Evolutionary conservation across 495 filamentous ascomycete genomes (phyloP).

Genomic region (Penicillium macrosclerotiorum): DNA sequence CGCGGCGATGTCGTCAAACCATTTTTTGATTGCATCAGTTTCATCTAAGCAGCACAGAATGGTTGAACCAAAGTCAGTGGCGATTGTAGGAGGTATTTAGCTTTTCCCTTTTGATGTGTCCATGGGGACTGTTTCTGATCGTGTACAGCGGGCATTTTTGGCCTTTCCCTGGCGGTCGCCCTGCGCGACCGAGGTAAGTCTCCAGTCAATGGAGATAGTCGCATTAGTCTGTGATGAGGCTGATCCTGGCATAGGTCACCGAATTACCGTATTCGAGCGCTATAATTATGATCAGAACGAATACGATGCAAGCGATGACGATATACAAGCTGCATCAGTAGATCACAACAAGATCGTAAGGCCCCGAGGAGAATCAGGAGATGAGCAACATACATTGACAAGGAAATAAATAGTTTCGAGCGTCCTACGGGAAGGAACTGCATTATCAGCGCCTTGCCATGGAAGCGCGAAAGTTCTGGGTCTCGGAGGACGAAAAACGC

Average conservation of each 20-base stretch:
- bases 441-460: slow-evolving; percentile 20
- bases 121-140: background rate
- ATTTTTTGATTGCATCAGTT: no score
- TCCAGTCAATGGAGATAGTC: background rate
- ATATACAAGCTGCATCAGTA: slow-evolving; percentile 16
- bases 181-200: slow-evolving; percentile 11
- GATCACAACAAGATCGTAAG: slow-evolving; percentile 19
- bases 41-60: no score
- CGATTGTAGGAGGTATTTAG: slow-evolving; percentile 13
- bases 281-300: slow-evolving; percentile 10
- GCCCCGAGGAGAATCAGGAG: no score
- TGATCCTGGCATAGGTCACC: no score
- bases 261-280: slow-evolving; percentile 14
- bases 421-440: slow-evolving; percentile 16
- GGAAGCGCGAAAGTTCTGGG: slow-evolving; percentile 13
- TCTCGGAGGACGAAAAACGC: slow-evolving; percentile 14
- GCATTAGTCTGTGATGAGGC: background rate
- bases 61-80: slow-evolving; percentile 9
- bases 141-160: slow-evolving; percentile 14
- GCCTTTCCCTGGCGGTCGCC: slow-evolving; percentile 13
- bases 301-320: slow-evolving; percentile 10
- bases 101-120: background rate
- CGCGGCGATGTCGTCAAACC: no score
- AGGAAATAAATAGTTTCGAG: slow-evolving; percentile 7
- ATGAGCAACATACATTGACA: background rate